phyloP scores from a whole-genome alignment of 306 rosid species.

The Ormosia semicastrata region DNA sequence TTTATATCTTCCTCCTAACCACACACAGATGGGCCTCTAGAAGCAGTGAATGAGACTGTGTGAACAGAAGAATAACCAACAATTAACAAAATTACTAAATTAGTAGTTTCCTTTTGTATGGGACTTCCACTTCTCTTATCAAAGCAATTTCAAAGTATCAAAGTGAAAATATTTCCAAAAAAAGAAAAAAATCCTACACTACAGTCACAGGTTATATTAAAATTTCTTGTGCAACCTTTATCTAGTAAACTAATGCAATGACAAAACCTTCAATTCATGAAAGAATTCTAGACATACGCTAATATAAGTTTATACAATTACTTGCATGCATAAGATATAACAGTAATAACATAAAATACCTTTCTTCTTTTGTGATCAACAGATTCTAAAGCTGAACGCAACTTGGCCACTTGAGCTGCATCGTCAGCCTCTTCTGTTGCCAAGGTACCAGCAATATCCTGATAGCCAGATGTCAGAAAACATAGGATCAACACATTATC shows the following conservation, averaged over 20 bases:
- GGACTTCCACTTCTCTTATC: neutral
- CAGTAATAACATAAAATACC: slow-evolving; percentile 44
- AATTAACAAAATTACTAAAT: neutral
- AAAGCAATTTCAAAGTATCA: neutral
- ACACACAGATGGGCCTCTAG: neutral
- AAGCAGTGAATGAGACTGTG: neutral
- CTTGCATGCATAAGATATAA: neutral
- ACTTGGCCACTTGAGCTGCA: slow-evolving; percentile 68
- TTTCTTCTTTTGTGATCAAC: slow-evolving; percentile 87
- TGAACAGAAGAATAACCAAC: neutral
- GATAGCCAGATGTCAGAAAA: slow-evolving; percentile 24
- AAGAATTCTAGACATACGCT: neutral
- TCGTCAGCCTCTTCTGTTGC: slow-evolving; percentile 80
- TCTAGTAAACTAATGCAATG: neutral
- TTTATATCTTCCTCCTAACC: slow-evolving; percentile 12
- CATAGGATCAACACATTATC: neutral
- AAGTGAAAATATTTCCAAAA: neutral
- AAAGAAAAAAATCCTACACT: neutral
- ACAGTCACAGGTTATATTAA: neutral
- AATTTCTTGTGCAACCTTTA: neutral
- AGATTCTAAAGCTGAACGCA: slow-evolving; percentile 88
- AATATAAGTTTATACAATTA: neutral
- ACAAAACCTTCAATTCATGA: neutral
- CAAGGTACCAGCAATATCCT: slow-evolving; percentile 92
- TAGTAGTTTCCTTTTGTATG: neutral